Percentiles rank a stretch among this genome's conserved stretches.
phyloP scores from a whole-genome alignment of 2,329 filamentous ascomycete species.

The Ascochyta pisi region DNA sequence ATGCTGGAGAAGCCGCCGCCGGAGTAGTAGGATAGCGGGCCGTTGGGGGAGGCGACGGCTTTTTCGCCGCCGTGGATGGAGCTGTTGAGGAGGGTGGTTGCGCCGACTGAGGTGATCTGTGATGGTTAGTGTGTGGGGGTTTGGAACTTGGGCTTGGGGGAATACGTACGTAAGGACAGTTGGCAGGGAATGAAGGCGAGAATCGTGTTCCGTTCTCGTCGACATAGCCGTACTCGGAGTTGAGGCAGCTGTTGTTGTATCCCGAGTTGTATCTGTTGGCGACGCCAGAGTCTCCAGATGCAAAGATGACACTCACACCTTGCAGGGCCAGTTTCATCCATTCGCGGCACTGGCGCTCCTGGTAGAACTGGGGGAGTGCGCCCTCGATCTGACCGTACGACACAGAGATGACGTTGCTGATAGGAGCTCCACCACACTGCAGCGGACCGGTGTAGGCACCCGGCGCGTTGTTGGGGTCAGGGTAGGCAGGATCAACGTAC shows the following conservation, averaged over 20 bases:
- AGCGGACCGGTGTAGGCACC: conserved; percentile 33
- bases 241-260: conserved; percentile 25
- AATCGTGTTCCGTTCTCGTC: conserved; percentile 44
- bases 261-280: conserved; percentile 22
- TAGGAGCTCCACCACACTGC: conserved; percentile 52
- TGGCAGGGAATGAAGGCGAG: conserved; percentile 66
- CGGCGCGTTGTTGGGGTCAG: conserved; percentile 22
- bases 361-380: conserved; percentile 58
- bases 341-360: conserved; percentile 56
- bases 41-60: conserved; percentile 32
- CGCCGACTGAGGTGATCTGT: conserved; percentile 65
- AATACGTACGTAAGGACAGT: conserved; percentile 66
- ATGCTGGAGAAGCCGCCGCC: conserved; percentile 56
- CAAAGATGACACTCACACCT: conserved; percentile 57
- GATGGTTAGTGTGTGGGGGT: background rate
- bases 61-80: conserved; percentile 55
- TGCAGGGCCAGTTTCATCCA: conserved; percentile 54
- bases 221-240: conserved; percentile 19
- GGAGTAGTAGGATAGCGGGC: conserved; percentile 16
- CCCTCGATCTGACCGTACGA: conserved; percentile 63
- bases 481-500: conserved; percentile 23
- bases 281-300: conserved; percentile 53
- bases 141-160: background rate
- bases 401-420: conserved; percentile 60
- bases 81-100: conserved; percentile 47